phyloP scores from a whole-genome alignment of 352 stramenopile genomes.

The Phytophthora fragariaefolia region DNA sequence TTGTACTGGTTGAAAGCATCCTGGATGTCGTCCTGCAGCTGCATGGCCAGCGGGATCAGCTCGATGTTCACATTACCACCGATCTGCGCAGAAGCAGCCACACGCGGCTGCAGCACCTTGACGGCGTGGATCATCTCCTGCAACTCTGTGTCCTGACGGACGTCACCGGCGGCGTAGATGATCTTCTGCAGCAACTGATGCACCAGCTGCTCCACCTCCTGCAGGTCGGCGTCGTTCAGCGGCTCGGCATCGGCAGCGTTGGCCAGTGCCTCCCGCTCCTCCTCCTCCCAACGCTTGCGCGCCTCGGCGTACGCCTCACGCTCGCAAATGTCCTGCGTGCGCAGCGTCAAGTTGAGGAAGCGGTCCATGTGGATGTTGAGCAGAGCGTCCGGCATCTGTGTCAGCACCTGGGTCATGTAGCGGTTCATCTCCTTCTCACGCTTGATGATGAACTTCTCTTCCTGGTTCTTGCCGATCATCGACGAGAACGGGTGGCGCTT shows the following conservation, averaged over 20 bases:
- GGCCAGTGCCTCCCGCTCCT: constrained; percentile 86
- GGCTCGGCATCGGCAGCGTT: constrained; percentile 87
- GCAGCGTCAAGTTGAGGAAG: constrained; percentile 89
- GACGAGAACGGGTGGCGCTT: constrained; percentile 92
- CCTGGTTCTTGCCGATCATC: constrained; percentile 92
- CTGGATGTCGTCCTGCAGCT: constrained; percentile 91
- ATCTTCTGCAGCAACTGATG: constrained; percentile 90
- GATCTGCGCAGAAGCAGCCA: constrained; percentile 86
- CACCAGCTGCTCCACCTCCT: constrained; percentile 90
- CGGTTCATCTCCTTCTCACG: constrained; percentile 92
- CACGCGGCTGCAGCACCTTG: constrained; percentile 86
- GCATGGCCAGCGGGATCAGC: constrained; percentile 88
- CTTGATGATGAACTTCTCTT: constrained; percentile 93
- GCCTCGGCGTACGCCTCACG: constrained; percentile 89
- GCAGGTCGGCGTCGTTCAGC: constrained; percentile 87
- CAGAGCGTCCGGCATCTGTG: constrained; percentile 89
- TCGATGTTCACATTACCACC: constrained; percentile 90
- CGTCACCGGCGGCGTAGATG: constrained; percentile 86
- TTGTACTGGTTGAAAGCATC: constrained; percentile 93
- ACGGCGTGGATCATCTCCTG: constrained; percentile 92
- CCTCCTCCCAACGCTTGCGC: constrained; percentile 88
- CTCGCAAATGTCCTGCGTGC: constrained; percentile 88
- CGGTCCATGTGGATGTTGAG: constrained; percentile 91
- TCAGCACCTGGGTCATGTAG: constrained; percentile 92
- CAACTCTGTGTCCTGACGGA: constrained; percentile 88